Base-by-base conservation (phyloP, 768 basidiomycete species). In the Gloeostereum incarnatum region DNA sequence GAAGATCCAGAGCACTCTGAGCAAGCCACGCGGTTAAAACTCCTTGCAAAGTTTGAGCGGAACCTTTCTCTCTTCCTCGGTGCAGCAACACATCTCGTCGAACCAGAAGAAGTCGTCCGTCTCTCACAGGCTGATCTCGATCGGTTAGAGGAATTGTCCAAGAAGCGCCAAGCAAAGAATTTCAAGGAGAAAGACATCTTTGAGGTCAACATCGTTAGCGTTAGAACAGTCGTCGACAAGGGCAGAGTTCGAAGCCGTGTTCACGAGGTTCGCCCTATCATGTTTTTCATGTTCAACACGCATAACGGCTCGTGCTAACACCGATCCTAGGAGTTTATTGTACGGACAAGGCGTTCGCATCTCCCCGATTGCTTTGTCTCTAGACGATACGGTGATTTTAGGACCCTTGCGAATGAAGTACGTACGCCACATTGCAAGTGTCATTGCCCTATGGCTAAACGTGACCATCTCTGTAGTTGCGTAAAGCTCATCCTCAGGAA, bases 361-460 rank as follows among this genome's bases (percentile, higher is more conserved):
- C 69, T 70, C 45, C 70, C 66, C 2, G 92, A 96, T 46, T 71
- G 90, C 1, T 91, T 78, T 57, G 96, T 98, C 4, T 86, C 90
- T 1, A 72, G 96, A 41, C 71, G 96, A 45, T 92, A 98, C 55
- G 94, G 94, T 5, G 96, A 99, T 56, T 99, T 99, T 58, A 82
- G 69, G 54, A 85, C 90, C 2, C 71, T 99, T 13, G 79, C 81
- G 2, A 73, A 79, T 34, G 90, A 96, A 68, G 92, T 86, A 46
- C 54, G 52, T 55, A 16, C 13, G 22, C 33, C 5, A 11, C 35
- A 6, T 25, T 23, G 8, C 20, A 7, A 21, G 31, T 17, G 13
- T 24, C 19, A 22, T 36, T 21, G 22, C 38, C n/a, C 35, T 10
- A n/a, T n/a, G n/a, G n/a, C n/a, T 36, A n/a, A 40, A 39, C 45